These are phyloP conservation scores for Rhizopus arrhizus DNA, from an alignment of 371 early-diverging fungal genomes.

Conservation along the genomic window DNA sequence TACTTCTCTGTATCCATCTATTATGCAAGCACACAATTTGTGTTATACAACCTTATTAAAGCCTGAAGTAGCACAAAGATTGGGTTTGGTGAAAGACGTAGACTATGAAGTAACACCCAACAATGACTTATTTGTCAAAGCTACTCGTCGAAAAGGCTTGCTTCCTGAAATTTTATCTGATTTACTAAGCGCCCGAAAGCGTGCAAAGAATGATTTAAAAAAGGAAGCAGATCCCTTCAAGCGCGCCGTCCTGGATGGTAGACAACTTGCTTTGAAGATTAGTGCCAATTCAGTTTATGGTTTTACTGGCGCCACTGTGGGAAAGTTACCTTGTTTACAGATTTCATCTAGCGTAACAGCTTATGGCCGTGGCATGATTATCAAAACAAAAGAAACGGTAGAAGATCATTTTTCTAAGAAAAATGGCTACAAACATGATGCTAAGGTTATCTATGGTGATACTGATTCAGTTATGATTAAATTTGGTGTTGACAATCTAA, in stretches of 20 bases:
- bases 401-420: slow-evolving; percentile 82
- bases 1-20: slow-evolving; percentile 99
- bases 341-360: slow-evolving; percentile 99
- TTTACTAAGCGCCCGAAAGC: slow-evolving; percentile 94
- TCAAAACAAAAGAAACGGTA: slow-evolving; percentile 87
- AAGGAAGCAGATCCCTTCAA: slow-evolving; percentile 94
- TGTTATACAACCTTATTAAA: slow-evolving; percentile 97
- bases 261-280: slow-evolving; percentile 96
- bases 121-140: slow-evolving; percentile 85
- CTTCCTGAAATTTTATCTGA: slow-evolving; percentile 94
- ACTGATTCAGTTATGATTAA: slow-evolving; percentile 99
- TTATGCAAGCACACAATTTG: slow-evolving; percentile 99
- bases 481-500: slow-evolving; percentile 83
- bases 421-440: slow-evolving; percentile 90
- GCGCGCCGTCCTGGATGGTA: slow-evolving; percentile 93
- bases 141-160: slow-evolving; percentile 81
- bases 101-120: slow-evolving; percentile 93
- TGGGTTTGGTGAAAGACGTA: slow-evolving; percentile 69
- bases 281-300: slow-evolving; percentile 99
- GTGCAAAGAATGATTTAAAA: slow-evolving; percentile 93
- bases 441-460: slow-evolving; percentile 98
- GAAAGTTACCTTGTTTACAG: slow-evolving; percentile 97
- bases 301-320: slow-evolving; percentile 98
- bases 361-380: slow-evolving; percentile 99
- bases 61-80: slow-evolving; percentile 58